Evolutionary conservation across 2,329 filamentous ascomycete genomes (phyloP).

Genomic region (Stagonosporopsis cucurbitacearum): DNA sequence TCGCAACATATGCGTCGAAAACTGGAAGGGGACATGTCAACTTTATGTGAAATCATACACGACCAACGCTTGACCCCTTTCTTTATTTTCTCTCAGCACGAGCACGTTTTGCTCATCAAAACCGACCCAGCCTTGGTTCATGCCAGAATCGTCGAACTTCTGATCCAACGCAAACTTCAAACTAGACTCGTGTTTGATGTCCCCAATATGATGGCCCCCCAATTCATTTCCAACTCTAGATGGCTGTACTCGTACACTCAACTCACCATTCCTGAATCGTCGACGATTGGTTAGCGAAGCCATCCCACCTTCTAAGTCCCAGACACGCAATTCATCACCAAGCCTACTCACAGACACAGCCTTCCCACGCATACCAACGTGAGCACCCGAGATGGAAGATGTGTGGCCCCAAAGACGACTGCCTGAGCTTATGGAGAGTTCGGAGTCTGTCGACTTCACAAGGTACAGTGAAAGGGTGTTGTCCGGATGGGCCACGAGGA

Average conservation of each 20-base stretch:
- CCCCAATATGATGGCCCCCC: slow-evolving; percentile 25
- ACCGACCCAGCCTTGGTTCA: slow-evolving; percentile 71
- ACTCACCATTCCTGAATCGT: slow-evolving; percentile 52
- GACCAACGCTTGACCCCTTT: slow-evolving; percentile 74
- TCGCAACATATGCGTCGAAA: neutral
- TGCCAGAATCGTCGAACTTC: slow-evolving; percentile 48
- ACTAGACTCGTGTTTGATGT: slow-evolving; percentile 39
- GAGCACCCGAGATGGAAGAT: slow-evolving; percentile 82
- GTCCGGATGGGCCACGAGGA: slow-evolving; percentile 82
- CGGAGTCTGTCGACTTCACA: slow-evolving; percentile 72
- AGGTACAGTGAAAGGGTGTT: slow-evolving; percentile 86
- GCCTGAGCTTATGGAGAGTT: slow-evolving; percentile 73
- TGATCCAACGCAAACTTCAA: slow-evolving; percentile 47
- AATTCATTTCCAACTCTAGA: slow-evolving; percentile 36
- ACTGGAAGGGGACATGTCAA: neutral
- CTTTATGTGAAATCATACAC: slow-evolving; percentile 83
- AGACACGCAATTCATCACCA: slow-evolving; percentile 75
- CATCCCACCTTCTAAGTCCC: slow-evolving; percentile 82
- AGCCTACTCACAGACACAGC: slow-evolving; percentile 85
- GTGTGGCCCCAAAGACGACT: slow-evolving; percentile 90
- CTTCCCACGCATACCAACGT: slow-evolving; percentile 83
- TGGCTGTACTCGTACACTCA: slow-evolving; percentile 62
- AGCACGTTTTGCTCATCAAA: slow-evolving; percentile 95
- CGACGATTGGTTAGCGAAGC: slow-evolving; percentile 53
- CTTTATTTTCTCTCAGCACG: slow-evolving; percentile 73